Evolutionary conservation across 2,329 filamentous ascomycete genomes (phyloP).

Genomic region (Nigrospora oryzae): DNA sequence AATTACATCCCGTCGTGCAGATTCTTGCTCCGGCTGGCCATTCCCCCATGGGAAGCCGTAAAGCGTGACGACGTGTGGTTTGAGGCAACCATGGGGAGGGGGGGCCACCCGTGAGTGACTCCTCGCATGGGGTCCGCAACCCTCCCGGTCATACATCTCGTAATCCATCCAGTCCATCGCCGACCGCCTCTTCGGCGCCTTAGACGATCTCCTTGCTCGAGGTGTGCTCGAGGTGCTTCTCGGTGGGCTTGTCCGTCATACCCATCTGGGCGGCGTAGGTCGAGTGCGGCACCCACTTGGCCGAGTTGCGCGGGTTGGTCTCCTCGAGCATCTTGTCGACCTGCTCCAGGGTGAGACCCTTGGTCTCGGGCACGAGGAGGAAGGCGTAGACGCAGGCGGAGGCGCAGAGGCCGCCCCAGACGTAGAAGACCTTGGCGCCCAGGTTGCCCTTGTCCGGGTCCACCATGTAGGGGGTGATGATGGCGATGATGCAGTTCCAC

Average conservation of each 20-base stretch:
- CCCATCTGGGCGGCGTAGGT: conserved; percentile 58
- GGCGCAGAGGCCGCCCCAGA: conserved; percentile 54
- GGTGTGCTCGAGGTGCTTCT: conserved; percentile 12
- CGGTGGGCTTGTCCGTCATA: conserved; percentile 26
- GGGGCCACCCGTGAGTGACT: too few species aligned
- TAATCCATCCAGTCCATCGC: too few species aligned
- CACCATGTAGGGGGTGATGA: conserved; percentile 65
- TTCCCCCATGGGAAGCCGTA: too few species aligned
- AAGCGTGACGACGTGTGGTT: too few species aligned
- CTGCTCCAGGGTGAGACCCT: conserved; percentile 67
- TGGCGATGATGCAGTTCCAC: conserved; percentile 52
- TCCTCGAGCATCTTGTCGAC: conserved; percentile 87
- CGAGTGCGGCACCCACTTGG: conserved; percentile 64
- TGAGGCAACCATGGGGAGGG: too few species aligned
- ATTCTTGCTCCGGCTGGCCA: too few species aligned
- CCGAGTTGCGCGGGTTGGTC: conserved; percentile 66
- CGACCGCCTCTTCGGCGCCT: neutral
- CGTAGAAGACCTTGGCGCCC: conserved; percentile 41
- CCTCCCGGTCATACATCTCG: too few species aligned
- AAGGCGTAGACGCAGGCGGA: conserved; percentile 47
- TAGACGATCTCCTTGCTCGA: neutral
- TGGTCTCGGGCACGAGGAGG: conserved; percentile 62
- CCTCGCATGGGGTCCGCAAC: too few species aligned
- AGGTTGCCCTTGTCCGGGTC: conserved; percentile 35
- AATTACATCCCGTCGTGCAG: too few species aligned